A percentile compares a stretch with the other conserved stretches of the same genome.
phyloP scores from a whole-genome alignment of 2,329 filamentous ascomycete species.

The Cryphonectria carpinicola region DNA sequence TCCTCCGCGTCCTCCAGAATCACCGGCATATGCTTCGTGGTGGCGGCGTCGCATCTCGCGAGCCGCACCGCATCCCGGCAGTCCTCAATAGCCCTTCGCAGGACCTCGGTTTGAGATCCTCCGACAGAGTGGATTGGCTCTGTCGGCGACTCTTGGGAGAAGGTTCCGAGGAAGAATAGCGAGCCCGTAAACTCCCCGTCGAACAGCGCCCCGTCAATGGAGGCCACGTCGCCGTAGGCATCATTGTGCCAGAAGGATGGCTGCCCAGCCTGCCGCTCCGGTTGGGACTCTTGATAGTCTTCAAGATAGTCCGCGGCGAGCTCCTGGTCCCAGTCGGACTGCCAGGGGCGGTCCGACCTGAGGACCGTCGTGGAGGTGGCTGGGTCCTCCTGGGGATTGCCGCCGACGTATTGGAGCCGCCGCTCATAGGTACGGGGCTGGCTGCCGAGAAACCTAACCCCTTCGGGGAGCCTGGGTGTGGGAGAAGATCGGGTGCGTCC shows the following conservation, averaged over 20 bases:
- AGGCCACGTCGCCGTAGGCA: background rate
- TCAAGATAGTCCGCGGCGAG: background rate
- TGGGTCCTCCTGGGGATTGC: background rate
- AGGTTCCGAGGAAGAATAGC: background rate
- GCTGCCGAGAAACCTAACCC: background rate
- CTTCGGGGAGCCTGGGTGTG: background rate
- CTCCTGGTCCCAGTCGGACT: background rate
- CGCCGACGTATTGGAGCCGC: background rate
- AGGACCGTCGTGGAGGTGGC: background rate
- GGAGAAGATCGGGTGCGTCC: background rate
- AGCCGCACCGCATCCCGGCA: background rate
- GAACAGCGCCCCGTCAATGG: background rate
- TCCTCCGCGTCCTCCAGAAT: background rate
- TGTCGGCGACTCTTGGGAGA: background rate
- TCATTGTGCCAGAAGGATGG: background rate
- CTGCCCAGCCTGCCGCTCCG: background rate
- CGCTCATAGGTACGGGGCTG: background rate
- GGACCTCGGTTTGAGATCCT: background rate
- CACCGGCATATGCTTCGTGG: background rate
- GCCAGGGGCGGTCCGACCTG: background rate
- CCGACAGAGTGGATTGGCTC: background rate
- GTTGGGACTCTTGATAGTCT: background rate
- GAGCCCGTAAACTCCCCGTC: background rate
- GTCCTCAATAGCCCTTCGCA: background rate
- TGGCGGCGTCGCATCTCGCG: background rate